Conservation (phyloP, 2,329 filamentous ascomycete species). For the Emergomyces orientalis region DNA sequence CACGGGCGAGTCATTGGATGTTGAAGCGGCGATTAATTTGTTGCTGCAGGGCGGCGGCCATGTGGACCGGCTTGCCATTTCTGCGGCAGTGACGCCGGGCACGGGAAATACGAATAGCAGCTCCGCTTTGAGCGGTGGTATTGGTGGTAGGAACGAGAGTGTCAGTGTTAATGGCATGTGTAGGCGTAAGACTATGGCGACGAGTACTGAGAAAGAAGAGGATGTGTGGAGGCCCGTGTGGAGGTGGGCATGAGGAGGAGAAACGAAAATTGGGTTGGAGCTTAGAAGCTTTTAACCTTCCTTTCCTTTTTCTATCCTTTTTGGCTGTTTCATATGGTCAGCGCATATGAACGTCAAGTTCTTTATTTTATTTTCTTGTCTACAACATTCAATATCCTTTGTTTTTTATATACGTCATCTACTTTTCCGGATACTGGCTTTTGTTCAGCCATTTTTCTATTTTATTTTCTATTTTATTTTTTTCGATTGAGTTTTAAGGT, state of each 20-base stretch:
- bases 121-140: conserved; percentile 9
- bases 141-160: not conserved
- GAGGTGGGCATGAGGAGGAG: conserved; percentile 29
- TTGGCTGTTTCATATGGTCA: not conserved
- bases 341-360: not conserved
- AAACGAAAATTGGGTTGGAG: not conserved
- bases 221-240: conserved; percentile 23
- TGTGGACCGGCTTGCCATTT: conserved; percentile 16
- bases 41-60: conserved; percentile 35
- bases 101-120: conserved; percentile 14
- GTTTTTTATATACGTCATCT: not conserved
- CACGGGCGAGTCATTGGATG: conserved; percentile 49
- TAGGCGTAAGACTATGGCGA: not conserved
- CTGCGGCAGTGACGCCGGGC: not conserved
- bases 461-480: not conserved
- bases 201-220: conserved; percentile 10
- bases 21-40: conserved; percentile 49
- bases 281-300: not conserved
- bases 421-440: not conserved
- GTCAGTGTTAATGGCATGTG: not conserved
- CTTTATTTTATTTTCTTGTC: not conserved
- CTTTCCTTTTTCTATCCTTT: not conserved
- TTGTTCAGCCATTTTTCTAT: not conserved
- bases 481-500: too few relatives aligned
- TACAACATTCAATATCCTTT: not conserved